Conservation (phyloP, 1,139 yeast genomes). For the Saccharomycopsis hybrid region DNA sequence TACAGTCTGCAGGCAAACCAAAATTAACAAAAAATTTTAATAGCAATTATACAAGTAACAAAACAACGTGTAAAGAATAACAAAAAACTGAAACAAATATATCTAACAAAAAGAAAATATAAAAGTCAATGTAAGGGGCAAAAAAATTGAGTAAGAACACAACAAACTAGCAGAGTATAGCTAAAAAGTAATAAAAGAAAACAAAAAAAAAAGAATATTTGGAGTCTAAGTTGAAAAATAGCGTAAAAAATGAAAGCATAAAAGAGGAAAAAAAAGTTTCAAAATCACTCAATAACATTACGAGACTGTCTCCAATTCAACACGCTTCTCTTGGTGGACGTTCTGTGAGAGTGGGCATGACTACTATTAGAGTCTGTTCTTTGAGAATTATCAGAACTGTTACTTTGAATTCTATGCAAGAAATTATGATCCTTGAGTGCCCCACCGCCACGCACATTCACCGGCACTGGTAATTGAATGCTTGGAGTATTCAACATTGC, state of each 20-base stretch:
- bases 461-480: slow-evolving; percentile 19
- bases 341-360: slow-evolving; percentile 22
- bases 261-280: no score
- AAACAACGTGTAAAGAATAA: no score
- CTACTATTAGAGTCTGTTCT: slow-evolving; percentile 22
- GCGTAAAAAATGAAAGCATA: background rate
- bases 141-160: no score
- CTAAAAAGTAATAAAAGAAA: background rate
- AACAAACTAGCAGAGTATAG: no score
- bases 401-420: slow-evolving; percentile 18
- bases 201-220: background rate
- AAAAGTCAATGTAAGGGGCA: no score
- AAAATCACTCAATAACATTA: slow-evolving; percentile 16
- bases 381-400: slow-evolving; percentile 20
- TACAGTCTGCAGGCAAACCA: no score
- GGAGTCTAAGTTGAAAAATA: no score
- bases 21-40: no score
- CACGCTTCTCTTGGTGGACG: slow-evolving; percentile 38
- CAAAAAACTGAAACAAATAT: no score
- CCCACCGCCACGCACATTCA: slow-evolving; percentile 9
- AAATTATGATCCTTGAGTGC: slow-evolving; percentile 7
- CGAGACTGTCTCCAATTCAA: slow-evolving; percentile 41
- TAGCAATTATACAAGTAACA: no score
- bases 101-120: no score
- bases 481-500: slow-evolving; percentile 31